Evolutionary conservation across 1,284 basidiomycete genomes (phyloP), one percentile per base, ranked within the genome.

Genomic region (Crocinoboletus sp.): DNA sequence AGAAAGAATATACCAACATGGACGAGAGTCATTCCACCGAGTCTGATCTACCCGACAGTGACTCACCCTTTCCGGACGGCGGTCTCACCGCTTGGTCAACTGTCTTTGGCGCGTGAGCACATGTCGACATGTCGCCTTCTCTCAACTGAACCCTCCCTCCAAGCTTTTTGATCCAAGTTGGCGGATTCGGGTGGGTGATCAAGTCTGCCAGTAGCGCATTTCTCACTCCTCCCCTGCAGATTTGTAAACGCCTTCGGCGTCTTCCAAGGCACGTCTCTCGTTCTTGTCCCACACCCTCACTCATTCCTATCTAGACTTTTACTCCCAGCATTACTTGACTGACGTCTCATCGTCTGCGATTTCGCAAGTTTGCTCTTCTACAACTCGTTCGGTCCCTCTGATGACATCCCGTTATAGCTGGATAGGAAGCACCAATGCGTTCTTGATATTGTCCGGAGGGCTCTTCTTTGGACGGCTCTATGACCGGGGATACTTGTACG

Each of bases 351-450:
- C 70, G 1, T 70, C 69, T 16, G 44, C 59, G 3, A 66, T 72
- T 37, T 64, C 69, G 70, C 64, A 44, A 20, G 53, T 39, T 16
- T 40, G 1, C 23, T 29, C 28, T 34, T 20, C 2, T 5, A 12
- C 12, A 3, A 12, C 32, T 3, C 13, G 6, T 19, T 25, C 13
- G n/a, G n/a, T 32, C 34, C 7, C 6, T 41, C 40, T 43, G 23
- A 46, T 11, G 5, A 13, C 15, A 13, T 15, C n/a, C 15, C 20
- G 0, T 27, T 29, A 5, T 42, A 70, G 69, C 12, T 78, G 76
- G 77, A 74, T 78, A 49, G 76, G 77, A 28, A 72, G 74, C 22
- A 55, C 70, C 9, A 73, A 68, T 50, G 60, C 67, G 16, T 71
- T 68, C 47, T 49, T 74, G 15, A 58, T 70, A 12, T 61, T 73